phyloP scores from a whole-genome alignment of 2,329 filamentous ascomycete genomes.

The Lasiodiplodia citricola region DNA sequence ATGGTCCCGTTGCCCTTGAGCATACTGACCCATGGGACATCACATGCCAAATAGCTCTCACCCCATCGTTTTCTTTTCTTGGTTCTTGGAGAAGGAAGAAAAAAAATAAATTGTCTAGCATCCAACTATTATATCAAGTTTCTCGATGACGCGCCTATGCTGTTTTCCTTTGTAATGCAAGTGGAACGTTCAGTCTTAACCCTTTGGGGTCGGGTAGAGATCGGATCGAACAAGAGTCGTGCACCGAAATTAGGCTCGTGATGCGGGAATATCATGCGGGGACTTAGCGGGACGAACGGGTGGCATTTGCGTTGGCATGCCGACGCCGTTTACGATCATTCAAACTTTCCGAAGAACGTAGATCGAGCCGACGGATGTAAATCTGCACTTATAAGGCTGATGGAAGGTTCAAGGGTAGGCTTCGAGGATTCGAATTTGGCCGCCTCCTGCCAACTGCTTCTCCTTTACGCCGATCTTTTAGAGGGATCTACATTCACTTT shows the following conservation, averaged over 20 bases:
- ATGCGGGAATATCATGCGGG: background rate
- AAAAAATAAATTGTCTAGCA: no score
- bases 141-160: no score
- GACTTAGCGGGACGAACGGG: background rate
- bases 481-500: background rate
- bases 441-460: background rate
- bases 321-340: no score
- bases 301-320: background rate
- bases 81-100: no score
- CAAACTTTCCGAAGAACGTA: background rate
- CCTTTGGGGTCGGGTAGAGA: background rate
- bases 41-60: no score
- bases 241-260: background rate
- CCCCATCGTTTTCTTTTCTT: no score
- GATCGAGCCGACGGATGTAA: background rate
- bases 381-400: background rate
- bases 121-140: no score
- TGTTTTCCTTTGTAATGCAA: no score
- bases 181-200: no score
- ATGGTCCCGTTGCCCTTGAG: background rate
- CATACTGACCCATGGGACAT: background rate
- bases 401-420: background rate
- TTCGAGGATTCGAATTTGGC: background rate
- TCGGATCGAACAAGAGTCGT: background rate
- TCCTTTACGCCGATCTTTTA: background rate